phyloP scores from a whole-genome alignment of 208 protist genomes.

The Trypanosoma platydactyli region DNA sequence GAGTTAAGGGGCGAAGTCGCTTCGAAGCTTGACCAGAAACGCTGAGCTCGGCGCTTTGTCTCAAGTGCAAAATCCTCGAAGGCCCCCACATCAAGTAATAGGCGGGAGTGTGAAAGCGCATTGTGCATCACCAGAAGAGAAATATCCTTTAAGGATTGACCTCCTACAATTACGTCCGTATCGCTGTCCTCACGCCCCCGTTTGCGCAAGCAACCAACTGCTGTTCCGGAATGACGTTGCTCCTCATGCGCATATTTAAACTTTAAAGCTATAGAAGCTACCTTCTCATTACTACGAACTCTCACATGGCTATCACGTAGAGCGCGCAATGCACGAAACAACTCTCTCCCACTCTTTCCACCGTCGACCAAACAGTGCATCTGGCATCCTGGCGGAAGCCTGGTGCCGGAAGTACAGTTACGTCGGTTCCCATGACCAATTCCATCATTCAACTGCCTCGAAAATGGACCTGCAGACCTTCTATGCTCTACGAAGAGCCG shows the following conservation, averaged over 20 bases:
- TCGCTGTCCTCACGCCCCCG: conserved; percentile 17
- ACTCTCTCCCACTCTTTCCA: conserved; percentile 6
- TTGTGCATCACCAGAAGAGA: conserved; percentile 43
- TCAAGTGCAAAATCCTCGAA: conserved; percentile 48
- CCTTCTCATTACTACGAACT: not conserved
- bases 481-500: conserved; percentile 14
- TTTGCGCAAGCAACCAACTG: conserved; percentile 17
- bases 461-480: not conserved
- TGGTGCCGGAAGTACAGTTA: not conserved
- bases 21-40: conserved; percentile 30
- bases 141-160: not conserved
- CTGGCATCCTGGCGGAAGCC: conserved; percentile 21
- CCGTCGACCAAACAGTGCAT: conserved; percentile 20
- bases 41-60: conserved; percentile 13
- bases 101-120: conserved; percentile 57
- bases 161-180: conserved; percentile 3
- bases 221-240: too few species aligned
- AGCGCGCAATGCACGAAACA: conserved; percentile 9
- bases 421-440: not conserved
- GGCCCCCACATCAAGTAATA: conserved; percentile 49
- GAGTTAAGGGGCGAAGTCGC: not conserved
- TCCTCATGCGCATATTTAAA: too few species aligned
- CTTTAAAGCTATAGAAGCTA: conserved; percentile 16
- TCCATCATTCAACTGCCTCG: not conserved
- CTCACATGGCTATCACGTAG: conserved; percentile 5